These are phyloP conservation scores for Penicillium parvum DNA, from an alignment of 495 filamentous ascomycete species.

Conservation along the genomic window DNA sequence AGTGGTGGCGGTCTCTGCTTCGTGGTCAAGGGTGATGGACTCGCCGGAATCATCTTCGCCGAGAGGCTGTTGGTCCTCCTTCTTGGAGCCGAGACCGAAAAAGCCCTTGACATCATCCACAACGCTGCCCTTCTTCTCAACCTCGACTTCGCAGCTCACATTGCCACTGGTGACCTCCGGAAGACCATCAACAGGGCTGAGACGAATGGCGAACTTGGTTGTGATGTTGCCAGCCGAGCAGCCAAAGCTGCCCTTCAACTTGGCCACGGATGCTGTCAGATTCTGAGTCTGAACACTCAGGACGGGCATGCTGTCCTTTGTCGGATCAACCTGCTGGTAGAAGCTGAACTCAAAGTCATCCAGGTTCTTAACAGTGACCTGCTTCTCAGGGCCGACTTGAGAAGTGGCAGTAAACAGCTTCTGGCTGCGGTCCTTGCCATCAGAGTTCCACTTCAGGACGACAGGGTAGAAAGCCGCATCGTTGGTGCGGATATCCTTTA, in stretches of 20 bases:
- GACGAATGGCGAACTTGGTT: constrained; percentile 69
- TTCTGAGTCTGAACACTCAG: constrained; percentile 67
- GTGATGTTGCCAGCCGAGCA: constrained; percentile 74
- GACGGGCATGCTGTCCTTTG: constrained; percentile 48
- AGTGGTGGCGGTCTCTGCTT: constrained; percentile 45
- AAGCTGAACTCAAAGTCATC: constrained; percentile 81
- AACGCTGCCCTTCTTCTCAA: constrained; percentile 67
- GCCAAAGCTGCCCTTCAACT: constrained; percentile 68
- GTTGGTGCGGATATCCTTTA: constrained; percentile 85
- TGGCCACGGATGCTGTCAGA: constrained; percentile 72
- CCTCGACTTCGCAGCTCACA: constrained; percentile 78
- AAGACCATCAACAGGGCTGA: constrained; percentile 71
- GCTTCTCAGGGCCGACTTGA: constrained; percentile 73
- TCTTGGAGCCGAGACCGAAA: constrained; percentile 88
- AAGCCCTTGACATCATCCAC: constrained; percentile 92
- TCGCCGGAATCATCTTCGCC: constrained; percentile 53
- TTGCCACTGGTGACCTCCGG: constrained; percentile 71
- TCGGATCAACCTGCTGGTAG: constrained; percentile 59
- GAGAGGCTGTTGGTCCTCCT: constrained; percentile 72
- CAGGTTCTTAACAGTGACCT: constrained; percentile 79
- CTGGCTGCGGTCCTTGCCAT: constrained; percentile 62
- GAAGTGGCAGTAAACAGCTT: constrained; percentile 78
- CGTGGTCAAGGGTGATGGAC: constrained; percentile 47
- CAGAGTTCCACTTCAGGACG: constrained; percentile 60
- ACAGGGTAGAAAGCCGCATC: constrained; percentile 71